phyloP scores from a whole-genome alignment of 805 yeast species.

The Wilhelminamyces savonicus region DNA sequence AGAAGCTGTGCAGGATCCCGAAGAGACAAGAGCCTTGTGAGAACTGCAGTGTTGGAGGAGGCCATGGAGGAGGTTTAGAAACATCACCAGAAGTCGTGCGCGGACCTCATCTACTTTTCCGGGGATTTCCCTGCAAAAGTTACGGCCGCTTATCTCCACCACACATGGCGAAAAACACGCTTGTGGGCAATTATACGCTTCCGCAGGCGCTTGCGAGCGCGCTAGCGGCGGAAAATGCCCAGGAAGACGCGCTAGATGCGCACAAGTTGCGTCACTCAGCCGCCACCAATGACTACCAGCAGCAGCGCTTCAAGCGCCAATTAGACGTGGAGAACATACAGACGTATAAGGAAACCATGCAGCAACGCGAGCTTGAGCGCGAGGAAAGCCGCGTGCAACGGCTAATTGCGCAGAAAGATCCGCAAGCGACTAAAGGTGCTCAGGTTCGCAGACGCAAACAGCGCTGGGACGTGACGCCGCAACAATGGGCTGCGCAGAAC shows the following conservation, averaged over 20 bases:
- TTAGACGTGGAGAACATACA: constrained; percentile 12
- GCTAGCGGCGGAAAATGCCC: constrained; percentile 16
- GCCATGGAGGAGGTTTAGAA: constrained; percentile 15
- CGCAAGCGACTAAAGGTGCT: background rate
- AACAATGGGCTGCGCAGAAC: constrained; percentile 7
- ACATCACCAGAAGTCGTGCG: background rate
- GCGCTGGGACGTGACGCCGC: constrained; percentile 42
- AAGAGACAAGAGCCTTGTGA: constrained; percentile 59
- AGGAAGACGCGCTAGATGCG: constrained; percentile 21
- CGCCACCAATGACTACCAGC: constrained; percentile 37
- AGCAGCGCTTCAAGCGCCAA: constrained; percentile 23
- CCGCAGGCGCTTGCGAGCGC: constrained; percentile 26
- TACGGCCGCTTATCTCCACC: constrained; percentile 1
- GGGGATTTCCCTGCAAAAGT: background rate
- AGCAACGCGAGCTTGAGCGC: constrained; percentile 33
- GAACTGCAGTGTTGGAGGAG: constrained; percentile 35
- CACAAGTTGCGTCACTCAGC: constrained; percentile 13
- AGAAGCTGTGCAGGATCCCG: constrained; percentile 74
- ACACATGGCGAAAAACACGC: constrained; percentile 12
- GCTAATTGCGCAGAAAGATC: constrained; percentile 8
- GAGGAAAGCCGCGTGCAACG: constrained; percentile 23
- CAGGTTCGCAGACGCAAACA: constrained; percentile 20
- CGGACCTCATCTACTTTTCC: background rate
- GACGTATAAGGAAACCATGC: constrained; percentile 39
- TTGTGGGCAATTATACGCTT: constrained; percentile 37